Percentiles rank a stretch among this genome's conserved stretches.
Evolutionary conservation across 2,329 filamentous ascomycete genomes (phyloP).

Genomic region (Leptographium procerum): DNA sequence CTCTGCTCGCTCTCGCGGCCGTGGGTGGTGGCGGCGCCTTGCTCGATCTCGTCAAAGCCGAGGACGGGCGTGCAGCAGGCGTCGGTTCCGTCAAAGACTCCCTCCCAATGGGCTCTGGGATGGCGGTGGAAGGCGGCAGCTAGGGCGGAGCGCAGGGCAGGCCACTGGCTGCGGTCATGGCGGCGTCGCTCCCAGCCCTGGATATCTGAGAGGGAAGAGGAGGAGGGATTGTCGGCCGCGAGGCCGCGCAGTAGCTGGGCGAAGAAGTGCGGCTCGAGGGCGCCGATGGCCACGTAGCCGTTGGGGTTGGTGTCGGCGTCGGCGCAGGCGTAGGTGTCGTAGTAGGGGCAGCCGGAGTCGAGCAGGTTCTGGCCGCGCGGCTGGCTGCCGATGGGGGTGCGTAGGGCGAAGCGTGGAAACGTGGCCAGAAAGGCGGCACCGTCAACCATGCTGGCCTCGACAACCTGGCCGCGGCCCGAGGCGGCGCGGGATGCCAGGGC

Average conservation of each 20-base stretch:
- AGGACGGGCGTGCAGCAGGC: slow-evolving; percentile 88
- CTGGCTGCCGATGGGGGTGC: slow-evolving; percentile 49
- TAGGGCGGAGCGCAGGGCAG: slow-evolving; percentile 50
- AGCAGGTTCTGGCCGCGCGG: slow-evolving; percentile 65
- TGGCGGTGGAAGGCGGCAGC: slow-evolving; percentile 53
- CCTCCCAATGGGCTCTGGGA: slow-evolving; percentile 71
- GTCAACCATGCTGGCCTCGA: slow-evolving; percentile 96
- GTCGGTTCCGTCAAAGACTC: slow-evolving; percentile 78
- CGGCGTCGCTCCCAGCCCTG: slow-evolving; percentile 39
- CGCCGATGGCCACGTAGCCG: slow-evolving; percentile 76
- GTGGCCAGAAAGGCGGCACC: slow-evolving; percentile 68
- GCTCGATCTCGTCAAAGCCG: slow-evolving; percentile 59
- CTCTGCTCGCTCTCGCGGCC: slow-evolving; percentile 54
- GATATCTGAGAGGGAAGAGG: background rate
- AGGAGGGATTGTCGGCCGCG: slow-evolving; percentile 27
- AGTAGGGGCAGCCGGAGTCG: slow-evolving; percentile 79
- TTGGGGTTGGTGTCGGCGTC: slow-evolving; percentile 37
- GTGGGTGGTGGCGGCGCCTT: slow-evolving; percentile 22
- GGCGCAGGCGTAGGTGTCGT: slow-evolving; percentile 76
- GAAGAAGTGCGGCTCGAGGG: slow-evolving; percentile 83
- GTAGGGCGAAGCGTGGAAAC: slow-evolving; percentile 59
- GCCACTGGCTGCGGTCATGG: slow-evolving; percentile 55
- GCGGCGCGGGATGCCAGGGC: slow-evolving; percentile 57
- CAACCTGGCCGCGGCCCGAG: slow-evolving; percentile 68
- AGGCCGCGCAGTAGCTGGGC: slow-evolving; percentile 54